Evolutionary conservation across 148 eudicot species (phyloP), one percentile per base, ranked within the genome.

Genomic region (Beta vulgaris): DNA sequence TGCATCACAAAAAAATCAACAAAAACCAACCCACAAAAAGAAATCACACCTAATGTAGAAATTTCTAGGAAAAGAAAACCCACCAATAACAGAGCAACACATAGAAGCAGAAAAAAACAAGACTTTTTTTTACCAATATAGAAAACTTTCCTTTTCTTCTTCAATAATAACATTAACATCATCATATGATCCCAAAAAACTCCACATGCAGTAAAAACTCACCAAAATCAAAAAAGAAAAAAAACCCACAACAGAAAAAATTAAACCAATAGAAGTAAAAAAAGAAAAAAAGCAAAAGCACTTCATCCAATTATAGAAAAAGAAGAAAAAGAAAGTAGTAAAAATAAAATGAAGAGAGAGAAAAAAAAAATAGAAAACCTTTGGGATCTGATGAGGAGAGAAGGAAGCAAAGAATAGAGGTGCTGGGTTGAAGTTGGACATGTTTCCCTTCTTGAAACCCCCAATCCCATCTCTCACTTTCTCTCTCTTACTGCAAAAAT

Each of bases 381-480:
- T 84, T 80, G 86, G 83, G 84, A 82, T 79, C 77, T 74, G 87
- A 74, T 76, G 83, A 74, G 74, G 77, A 64, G 75, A 67, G 81
- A 78, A 81, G 87, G 87, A 75, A 85, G 86, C 85, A 84, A 88
- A 65, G 77, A 83, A 76, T 82, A 79, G 78, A 84, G 68, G 63
- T 86, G 92, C 80, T 79, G 92, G 88, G 89, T 77, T 77, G 73
- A 85, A 79, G 75, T 84, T 80, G 83, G 83, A 81, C 92, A 88
- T 88, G 89, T 88, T 76, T 78, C 89, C 88, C 75, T 71, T 64
- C 78, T 71, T 82, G 77, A 82, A 79, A 82, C 84, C 83, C 71
- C 82, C 79, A 51, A 69, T 61, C 53, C 72, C 66, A 64, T 64
- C 62, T 61, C 70, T 53, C 46, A 60, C 75, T 67, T 70, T 78